Evolutionary conservation across 73 alveolate genomes (phyloP).

Genomic region (Durusdinium trenchii): DNA sequence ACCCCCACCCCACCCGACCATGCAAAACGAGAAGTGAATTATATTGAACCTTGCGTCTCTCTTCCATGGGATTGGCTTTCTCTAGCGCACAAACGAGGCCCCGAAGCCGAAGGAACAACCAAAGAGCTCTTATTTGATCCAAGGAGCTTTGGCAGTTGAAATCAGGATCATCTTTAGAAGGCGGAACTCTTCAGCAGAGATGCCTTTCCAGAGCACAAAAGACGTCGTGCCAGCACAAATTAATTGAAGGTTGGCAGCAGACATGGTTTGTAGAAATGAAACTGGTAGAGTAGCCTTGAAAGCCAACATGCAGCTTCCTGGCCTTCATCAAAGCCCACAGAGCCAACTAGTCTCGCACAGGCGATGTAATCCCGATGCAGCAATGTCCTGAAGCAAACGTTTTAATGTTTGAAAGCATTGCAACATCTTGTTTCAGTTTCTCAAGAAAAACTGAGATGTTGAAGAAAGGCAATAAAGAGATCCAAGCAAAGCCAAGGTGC

Average conservation of each 20-base stretch:
- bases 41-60: no score
- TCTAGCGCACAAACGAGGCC: no score
- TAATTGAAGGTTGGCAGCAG: background rate
- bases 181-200: constrained; percentile 68
- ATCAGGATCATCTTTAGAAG: constrained; percentile 37
- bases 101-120: no score
- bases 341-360: constrained; percentile 49
- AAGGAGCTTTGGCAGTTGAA: constrained; percentile 25
- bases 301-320: background rate
- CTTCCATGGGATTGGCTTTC: no score
- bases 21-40: no score
- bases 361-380: constrained; percentile 88
- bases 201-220: constrained; percentile 15
- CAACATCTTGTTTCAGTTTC: background rate
- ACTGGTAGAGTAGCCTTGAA: no score
- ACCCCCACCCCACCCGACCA: no score
- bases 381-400: constrained; percentile 24
- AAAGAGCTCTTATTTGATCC: background rate
- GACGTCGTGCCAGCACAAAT: background rate
- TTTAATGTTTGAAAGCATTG: background rate
- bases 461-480: background rate
- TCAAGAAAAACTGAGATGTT: background rate
- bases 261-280: background rate
- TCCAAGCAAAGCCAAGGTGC: background rate
- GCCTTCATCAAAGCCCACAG: constrained; percentile 90